These are phyloP conservation scores for Daldinia grandis DNA, from an alignment of 495 filamentous ascomycete species.

Conservation along the genomic window DNA sequence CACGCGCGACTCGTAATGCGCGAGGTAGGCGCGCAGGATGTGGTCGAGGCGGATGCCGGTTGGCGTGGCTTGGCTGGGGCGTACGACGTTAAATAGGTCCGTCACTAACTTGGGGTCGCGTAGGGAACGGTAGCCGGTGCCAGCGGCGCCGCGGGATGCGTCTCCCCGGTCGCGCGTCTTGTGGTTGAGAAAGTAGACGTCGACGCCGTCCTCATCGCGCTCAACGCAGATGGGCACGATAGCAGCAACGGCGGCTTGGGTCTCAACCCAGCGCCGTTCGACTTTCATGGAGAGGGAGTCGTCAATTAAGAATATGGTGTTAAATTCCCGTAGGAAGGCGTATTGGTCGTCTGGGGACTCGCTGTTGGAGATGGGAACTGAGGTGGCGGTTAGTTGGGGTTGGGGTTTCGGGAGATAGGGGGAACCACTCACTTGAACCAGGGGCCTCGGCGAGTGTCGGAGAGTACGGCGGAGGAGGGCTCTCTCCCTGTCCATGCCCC, in stretches of 20 bases:
- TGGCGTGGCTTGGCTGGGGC: conserved; percentile 73
- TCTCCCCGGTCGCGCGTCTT: conserved; percentile 38
- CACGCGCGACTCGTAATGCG: conserved; percentile 47
- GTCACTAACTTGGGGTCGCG: conserved; percentile 60
- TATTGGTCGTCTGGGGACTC: conserved; percentile 68
- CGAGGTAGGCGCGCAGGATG: conserved; percentile 76
- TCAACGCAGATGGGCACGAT: conserved; percentile 87
- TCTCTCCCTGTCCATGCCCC: not conserved
- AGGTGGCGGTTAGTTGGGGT: not conserved
- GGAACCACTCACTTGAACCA: conserved; percentile 16
- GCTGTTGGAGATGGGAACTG: not conserved
- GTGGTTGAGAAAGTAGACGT: conserved; percentile 90
- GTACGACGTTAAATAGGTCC: conserved; percentile 71
- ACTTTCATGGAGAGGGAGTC: conserved; percentile 92
- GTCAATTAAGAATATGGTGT: conserved; percentile 94
- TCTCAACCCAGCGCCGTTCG: conserved; percentile 74
- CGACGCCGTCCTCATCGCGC: conserved; percentile 89
- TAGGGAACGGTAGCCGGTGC: conserved; percentile 66
- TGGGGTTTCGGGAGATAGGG: too few species aligned
- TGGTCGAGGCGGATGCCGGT: conserved; percentile 76
- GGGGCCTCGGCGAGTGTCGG: conserved; percentile 1
- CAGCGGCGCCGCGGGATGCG: conserved; percentile 44
- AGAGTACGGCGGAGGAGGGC: conserved; percentile 24
- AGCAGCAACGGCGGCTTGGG: conserved; percentile 70
- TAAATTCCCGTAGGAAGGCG: conserved; percentile 84